A percentile compares a stretch with the other conserved stretches of the same genome.
These are phyloP conservation scores for Cardamine resedifolia DNA, from an alignment of 345 rosid genomes.

Conservation along the genomic window DNA sequence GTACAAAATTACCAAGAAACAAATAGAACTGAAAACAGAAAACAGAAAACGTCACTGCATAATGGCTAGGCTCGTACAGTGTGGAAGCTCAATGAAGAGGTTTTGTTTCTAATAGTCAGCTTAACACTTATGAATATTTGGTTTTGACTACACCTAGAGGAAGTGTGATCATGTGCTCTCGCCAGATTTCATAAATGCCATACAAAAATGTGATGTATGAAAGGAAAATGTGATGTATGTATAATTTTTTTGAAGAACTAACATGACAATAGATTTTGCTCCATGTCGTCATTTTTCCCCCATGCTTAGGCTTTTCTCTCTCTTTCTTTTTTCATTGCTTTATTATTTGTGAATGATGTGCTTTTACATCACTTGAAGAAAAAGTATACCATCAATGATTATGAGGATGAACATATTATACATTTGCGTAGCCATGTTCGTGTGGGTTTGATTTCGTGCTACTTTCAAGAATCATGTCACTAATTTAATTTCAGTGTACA, in stretches of 20 bases:
- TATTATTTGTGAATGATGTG: not conserved
- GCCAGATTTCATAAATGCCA: not conserved
- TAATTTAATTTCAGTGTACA: conserved; percentile 17
- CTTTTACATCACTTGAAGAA: conserved; percentile 28
- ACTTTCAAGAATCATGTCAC: conserved; percentile 28
- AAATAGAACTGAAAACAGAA: not conserved
- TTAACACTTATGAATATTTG: not conserved
- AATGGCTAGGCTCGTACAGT: not conserved
- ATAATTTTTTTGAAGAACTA: not conserved
- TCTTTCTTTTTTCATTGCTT: not conserved
- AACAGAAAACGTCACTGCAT: not conserved
- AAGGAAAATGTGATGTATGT: not conserved
- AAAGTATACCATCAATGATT: conserved; percentile 29
- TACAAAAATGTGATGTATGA: not conserved
- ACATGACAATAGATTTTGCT: not conserved
- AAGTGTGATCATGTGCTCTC: not conserved
- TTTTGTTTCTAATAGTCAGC: not conserved
- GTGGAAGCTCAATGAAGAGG: not conserved
- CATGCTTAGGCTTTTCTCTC: conserved; percentile 20
- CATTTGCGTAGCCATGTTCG: conserved; percentile 21
- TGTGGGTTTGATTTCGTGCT: conserved; percentile 33
- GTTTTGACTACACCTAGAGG: not conserved
- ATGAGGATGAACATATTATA: conserved; percentile 1
- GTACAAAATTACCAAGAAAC: not conserved
- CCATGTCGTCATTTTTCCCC: conserved; percentile 15